phyloP scores from a whole-genome alignment of 2,329 filamentous ascomycete genomes.

The Pleurostoma richardsiae region DNA sequence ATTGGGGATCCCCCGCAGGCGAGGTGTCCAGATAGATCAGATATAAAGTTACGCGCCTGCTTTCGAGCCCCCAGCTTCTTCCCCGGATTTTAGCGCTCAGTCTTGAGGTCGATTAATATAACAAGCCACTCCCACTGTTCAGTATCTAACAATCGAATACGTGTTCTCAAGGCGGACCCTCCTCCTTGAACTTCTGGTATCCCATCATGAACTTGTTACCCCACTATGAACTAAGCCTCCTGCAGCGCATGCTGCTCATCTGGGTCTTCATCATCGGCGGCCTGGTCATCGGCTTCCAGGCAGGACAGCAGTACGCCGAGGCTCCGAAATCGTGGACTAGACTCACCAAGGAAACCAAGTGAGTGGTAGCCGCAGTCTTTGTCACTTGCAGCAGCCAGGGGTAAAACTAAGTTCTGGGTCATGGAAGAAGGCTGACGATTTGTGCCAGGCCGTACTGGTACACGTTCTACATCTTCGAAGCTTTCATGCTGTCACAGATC shows the following conservation, averaged over 20 bases:
- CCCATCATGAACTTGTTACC: slow-evolving; percentile 5
- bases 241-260: slow-evolving; percentile 14
- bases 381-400: too few relatives aligned
- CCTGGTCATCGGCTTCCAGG: slow-evolving; percentile 11
- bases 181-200: not conserved
- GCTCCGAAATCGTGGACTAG: slow-evolving; percentile 10
- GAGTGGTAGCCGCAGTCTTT: not conserved
- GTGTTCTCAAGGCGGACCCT: too few relatives aligned
- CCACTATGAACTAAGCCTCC: slow-evolving; percentile 10
- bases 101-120: too few relatives aligned
- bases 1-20: too few relatives aligned
- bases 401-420: too few relatives aligned
- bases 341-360: slow-evolving; percentile 8
- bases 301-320: slow-evolving; percentile 10
- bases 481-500: slow-evolving; percentile 13
- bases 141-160: too few relatives aligned
- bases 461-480: slow-evolving; percentile 13
- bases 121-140: too few relatives aligned
- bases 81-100: too few relatives aligned
- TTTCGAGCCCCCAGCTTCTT: too few relatives aligned
- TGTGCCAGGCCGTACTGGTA: slow-evolving; percentile 13
- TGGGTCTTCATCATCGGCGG: slow-evolving; percentile 12
- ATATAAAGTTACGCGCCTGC: too few relatives aligned
- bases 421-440: too few relatives aligned
- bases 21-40: too few relatives aligned